These are phyloP conservation scores for Aspergillus hancockii DNA, from an alignment of 495 filamentous ascomycete species.

Conservation along the genomic window DNA sequence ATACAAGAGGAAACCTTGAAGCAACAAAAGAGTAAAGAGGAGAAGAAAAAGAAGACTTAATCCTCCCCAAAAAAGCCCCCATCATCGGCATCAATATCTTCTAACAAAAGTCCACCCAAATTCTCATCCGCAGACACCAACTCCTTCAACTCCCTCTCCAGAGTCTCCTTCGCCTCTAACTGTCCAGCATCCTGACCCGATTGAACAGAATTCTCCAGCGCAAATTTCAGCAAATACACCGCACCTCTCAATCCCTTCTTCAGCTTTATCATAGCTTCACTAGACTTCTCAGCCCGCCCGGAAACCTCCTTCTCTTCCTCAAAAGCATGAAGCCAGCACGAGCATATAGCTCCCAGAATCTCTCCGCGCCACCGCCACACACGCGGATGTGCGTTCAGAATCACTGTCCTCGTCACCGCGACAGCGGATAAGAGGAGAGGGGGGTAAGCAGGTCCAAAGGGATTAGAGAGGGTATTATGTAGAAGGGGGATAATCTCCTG, in stretches of 20 bases:
- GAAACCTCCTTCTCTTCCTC: constrained; percentile 40
- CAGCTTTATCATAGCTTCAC: constrained; percentile 28
- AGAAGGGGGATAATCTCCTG: constrained; percentile 70
- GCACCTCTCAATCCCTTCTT: constrained; percentile 48
- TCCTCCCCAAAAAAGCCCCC: constrained; percentile 12
- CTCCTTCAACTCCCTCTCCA: constrained; percentile 34
- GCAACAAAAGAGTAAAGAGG: neutral
- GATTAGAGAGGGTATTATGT: constrained; percentile 63
- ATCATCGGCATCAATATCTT: constrained; percentile 21
- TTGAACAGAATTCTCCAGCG: constrained; percentile 30
- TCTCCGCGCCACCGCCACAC: constrained; percentile 66
- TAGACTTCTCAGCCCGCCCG: constrained; percentile 2
- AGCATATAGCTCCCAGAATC: constrained; percentile 60
- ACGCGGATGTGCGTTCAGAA: constrained; percentile 75
- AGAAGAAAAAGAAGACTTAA: neutral
- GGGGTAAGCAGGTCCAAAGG: constrained; percentile 63
- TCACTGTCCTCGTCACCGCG: constrained; percentile 53
- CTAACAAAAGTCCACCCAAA: constrained; percentile 31
- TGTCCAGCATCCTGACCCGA: constrained; percentile 21
- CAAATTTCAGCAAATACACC: constrained; percentile 39
- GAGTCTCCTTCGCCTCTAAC: constrained; percentile 25
- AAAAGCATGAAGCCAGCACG: constrained; percentile 66
- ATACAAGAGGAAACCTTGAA: neutral
- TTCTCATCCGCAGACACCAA: constrained; percentile 39
- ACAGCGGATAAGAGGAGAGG: constrained; percentile 56